phyloP scores from a whole-genome alignment of 2,329 filamentous ascomycete species.

The Zasmidium cellare region DNA sequence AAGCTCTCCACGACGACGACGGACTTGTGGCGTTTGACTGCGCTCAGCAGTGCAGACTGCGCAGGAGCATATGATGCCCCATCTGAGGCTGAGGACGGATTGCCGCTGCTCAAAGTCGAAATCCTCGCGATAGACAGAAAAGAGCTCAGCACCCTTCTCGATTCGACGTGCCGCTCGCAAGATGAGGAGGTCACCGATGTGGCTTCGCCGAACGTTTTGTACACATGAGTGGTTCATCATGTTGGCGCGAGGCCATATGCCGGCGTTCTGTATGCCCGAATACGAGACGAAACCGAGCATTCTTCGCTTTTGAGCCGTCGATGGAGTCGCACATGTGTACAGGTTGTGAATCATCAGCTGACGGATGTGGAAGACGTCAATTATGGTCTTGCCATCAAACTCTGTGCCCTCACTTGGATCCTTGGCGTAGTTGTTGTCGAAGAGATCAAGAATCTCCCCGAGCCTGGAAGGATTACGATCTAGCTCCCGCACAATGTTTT shows the following conservation, averaged over 20 bases:
- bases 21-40: neutral
- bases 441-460: slow-evolving; percentile 18
- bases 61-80: slow-evolving; percentile 22
- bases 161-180: slow-evolving; percentile 50
- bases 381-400: slow-evolving; percentile 35
- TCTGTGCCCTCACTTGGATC: slow-evolving; percentile 21
- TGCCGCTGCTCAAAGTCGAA: slow-evolving; percentile 13
- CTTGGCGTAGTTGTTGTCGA: slow-evolving; percentile 12
- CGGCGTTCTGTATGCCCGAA: slow-evolving; percentile 29
- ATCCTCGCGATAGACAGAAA: slow-evolving; percentile 27
- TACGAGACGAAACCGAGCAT: neutral
- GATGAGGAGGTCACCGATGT: slow-evolving; percentile 57
- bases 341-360: slow-evolving; percentile 37
- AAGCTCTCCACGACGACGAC: neutral
- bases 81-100: slow-evolving; percentile 14
- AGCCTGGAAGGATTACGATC: slow-evolving; percentile 41
- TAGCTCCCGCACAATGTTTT: slow-evolving; percentile 41
- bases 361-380: slow-evolving; percentile 42
- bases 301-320: neutral
- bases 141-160: slow-evolving; percentile 47
- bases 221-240: slow-evolving; percentile 56
- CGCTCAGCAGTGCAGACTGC: slow-evolving; percentile 19
- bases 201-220: slow-evolving; percentile 48
- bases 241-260: slow-evolving; percentile 53
- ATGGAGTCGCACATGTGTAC: no score